Evolutionary conservation across 805 yeast species (phyloP), one percentile per base, ranked within the genome.

Genomic region (Ogataea pignaliae): DNA sequence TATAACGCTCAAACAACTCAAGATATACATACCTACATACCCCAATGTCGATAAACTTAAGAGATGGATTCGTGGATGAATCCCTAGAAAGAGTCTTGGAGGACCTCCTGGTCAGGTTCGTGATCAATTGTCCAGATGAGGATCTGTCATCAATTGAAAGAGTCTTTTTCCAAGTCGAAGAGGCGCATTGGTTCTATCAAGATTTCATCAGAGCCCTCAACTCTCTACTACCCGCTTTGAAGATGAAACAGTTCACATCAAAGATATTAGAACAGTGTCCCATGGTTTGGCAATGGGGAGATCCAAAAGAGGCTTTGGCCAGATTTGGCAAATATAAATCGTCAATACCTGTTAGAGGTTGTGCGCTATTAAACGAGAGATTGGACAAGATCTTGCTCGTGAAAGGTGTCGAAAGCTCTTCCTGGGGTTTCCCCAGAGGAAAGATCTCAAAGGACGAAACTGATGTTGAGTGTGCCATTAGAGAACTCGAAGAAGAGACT

Each of bases 341-440:
- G 26, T 79, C 85, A 2, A 91, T 93, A 46, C 99, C 99, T 0
- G 99, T 93, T 2, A 75, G 99, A 56, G 99, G 99, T 29, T 93
- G 91, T 37, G 96, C 96, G 9, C 70, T 95, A 42, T 75, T 93
- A 56, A 89, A 88, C 59, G 70, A 75, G 42, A 76, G 74, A 30
- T 62, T 88, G 69, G 76, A 81, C 44, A 88, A 86, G 58, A 70
- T 88, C 10, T 60, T 95, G 28, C 67, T 93, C 51, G 95, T 93
- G 5, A 82, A 87, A 59, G 97, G 97, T 3, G 81, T 82, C 40
- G 95, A 87, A 50, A 76, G 89, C 11, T 66, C 69, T 29, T 67
- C 85, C 1, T 93, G 98, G 98, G 85, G 96, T 8, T 93, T 93
- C 58, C 99, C 99, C 6, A 73, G 96, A 62, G 99, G 99, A 6